Percentiles rank a stretch among this genome's conserved stretches.
phyloP scores from a whole-genome alignment of 148 eudicot genomes.

The Persicaria tinctoria region DNA sequence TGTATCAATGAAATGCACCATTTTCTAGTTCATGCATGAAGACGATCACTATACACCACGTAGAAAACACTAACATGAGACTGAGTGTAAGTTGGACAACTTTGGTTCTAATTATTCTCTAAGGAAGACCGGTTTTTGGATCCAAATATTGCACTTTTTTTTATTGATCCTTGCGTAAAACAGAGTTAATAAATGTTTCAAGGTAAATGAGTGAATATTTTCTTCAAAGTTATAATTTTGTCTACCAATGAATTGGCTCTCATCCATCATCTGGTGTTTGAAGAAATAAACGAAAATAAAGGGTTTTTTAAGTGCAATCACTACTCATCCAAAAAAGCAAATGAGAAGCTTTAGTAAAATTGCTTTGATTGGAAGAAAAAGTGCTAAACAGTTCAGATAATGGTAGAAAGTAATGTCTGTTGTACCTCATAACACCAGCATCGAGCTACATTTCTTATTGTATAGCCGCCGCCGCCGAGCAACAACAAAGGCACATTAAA shows the following conservation, averaged over 20 bases:
- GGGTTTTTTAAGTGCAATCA: background rate
- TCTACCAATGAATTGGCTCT: background rate
- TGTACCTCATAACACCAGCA: conserved; percentile 17
- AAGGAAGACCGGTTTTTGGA: background rate
- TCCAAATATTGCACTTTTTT: background rate
- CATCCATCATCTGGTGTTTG: background rate
- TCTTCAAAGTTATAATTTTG: background rate
- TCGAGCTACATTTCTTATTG: conserved; percentile 15
- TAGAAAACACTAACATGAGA: background rate
- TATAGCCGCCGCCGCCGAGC: conserved; percentile 12
- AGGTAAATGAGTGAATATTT: background rate
- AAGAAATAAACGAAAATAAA: background rate
- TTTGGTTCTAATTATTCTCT: background rate
- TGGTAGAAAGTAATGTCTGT: background rate
- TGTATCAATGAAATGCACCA: background rate
- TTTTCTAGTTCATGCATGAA: background rate
- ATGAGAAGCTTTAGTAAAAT: background rate
- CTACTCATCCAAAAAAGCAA: background rate
- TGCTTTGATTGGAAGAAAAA: background rate
- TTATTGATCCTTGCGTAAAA: background rate
- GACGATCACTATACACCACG: background rate
- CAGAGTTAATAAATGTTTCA: background rate
- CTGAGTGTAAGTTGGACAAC: background rate
- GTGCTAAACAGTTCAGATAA: background rate
- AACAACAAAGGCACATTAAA: conserved; percentile 11